Base-by-base conservation (phyloP, 1,284 basidiomycete genomes). In the Hypsizygus ulmarius region DNA sequence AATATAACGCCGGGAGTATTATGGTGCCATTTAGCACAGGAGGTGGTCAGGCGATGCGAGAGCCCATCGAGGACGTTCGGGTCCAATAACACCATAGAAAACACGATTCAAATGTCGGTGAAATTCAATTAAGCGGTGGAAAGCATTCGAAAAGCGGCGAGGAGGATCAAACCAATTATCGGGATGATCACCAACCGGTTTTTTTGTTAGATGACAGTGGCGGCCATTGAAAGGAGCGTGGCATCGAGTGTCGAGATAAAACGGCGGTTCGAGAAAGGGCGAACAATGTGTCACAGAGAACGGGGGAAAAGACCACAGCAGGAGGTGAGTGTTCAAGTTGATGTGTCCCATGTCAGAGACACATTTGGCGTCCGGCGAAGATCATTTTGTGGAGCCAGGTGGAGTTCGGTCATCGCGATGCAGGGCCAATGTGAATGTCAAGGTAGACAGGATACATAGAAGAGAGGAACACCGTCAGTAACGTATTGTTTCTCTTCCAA, bases 381-480 rank as follows among this genome's bases (percentile, higher is more conserved):
- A 27, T 38, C 36, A 39, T 14, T 32, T n/a, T 25, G 36, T 27
- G 30, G 14, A 39, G 35, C 14, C 36, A 5, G 16, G 43, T 36
- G 33, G 34, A 27, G 36, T 40, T 39, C 40, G 43, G 25, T 7
- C 35, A 33, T 33, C 27, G 42, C 38, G 33, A 12, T 16, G n/a
- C 9, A 37, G 34, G 15, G 10, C 16, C 11, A 34, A 33, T 4
- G 33, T 27, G 19, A 43, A 39, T 18, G 15, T 49, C 21, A 48
- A 39, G 39, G 36, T 16, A 35, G 47, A 45, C 25, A 39, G 29
- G 36, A 30, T 45, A 49, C 49, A 55, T 47, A 50, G 32, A 46
- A 46, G 32, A 25, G 5, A 41, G 27, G 34, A 27, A 43, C 25
- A 30, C 43, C 9, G 44, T 59, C 49, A 59, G 49, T 32, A 57